Evolutionary conservation across 371 early-diverging fungal species (phyloP).

Genomic region (Conidiobolus incongruus): DNA sequence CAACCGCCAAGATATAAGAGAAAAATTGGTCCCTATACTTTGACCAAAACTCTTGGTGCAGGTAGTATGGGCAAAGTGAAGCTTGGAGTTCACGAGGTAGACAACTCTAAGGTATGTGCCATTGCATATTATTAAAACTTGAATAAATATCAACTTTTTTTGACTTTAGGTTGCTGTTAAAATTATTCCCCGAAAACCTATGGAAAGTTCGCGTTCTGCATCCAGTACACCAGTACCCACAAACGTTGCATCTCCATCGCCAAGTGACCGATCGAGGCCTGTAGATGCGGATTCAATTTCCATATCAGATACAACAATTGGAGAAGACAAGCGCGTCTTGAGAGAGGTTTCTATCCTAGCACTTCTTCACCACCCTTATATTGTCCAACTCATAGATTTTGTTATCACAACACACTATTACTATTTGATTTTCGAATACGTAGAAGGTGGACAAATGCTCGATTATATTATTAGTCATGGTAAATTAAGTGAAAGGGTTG

Average conservation of each 20-base stretch:
- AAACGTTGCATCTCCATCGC: too few species aligned
- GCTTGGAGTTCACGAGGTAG: slow-evolving; percentile 67
- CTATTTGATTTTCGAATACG: slow-evolving; percentile 86
- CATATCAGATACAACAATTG: neutral
- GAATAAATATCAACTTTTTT: neutral
- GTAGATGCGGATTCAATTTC: neutral
- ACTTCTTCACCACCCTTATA: slow-evolving; percentile 77
- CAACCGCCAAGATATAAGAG: slow-evolving; percentile 1
- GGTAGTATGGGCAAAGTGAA: slow-evolving; percentile 96
- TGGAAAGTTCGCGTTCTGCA: neutral
- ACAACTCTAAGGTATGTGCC: slow-evolving; percentile 44
- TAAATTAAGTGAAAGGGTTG: slow-evolving; percentile 64
- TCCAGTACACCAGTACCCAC: too few species aligned
- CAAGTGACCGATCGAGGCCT: too few species aligned
- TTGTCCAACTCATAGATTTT: slow-evolving; percentile 62
- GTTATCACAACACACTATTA: slow-evolving; percentile 58
- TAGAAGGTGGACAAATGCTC: slow-evolving; percentile 68
- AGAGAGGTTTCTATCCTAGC: slow-evolving; percentile 79
- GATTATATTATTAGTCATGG: slow-evolving; percentile 79
- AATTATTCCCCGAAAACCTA: slow-evolving; percentile 1
- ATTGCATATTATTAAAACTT: neutral
- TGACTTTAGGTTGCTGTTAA: slow-evolving; percentile 4
- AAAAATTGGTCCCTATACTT: slow-evolving; percentile 52
- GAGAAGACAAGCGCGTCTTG: slow-evolving; percentile 13
- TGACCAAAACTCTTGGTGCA: slow-evolving; percentile 77